Conservation (phyloP, 192 early-diverging fungal species). For the Coemansia interrupta region DNA sequence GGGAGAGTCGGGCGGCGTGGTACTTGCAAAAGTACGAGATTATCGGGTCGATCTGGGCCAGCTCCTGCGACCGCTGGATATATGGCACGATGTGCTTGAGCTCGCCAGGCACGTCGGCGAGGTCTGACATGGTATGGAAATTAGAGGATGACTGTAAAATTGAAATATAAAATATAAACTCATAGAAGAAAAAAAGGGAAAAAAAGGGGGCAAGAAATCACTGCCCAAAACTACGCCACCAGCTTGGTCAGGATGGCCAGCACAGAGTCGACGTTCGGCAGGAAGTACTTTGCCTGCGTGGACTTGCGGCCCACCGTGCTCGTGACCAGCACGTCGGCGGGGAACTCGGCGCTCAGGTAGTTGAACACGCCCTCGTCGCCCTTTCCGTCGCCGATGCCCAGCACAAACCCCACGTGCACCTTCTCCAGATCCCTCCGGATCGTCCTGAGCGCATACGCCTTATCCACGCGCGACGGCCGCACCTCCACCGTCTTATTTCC, state of each 20-base stretch:
- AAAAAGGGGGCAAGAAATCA: constrained; percentile 4
- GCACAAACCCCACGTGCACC: constrained; percentile 46
- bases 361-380: constrained; percentile 93
- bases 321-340: constrained; percentile 59
- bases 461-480: constrained; percentile 89
- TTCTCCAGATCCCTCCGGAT: constrained; percentile 77
- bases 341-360: constrained; percentile 51
- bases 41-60: constrained; percentile 75
- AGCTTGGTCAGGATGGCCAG: constrained; percentile 32
- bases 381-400: constrained; percentile 92
- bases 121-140: background rate
- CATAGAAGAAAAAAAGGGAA: constrained; percentile 1
- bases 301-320: constrained; percentile 98
- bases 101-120: constrained; percentile 56
- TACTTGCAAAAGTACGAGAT: constrained; percentile 89
- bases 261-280: constrained; percentile 66
- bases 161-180: too few species aligned
- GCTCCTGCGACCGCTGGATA: constrained; percentile 80
- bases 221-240: background rate
- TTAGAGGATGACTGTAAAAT: too few species aligned
- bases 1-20: constrained; percentile 81
- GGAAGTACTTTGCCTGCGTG: constrained; percentile 85
- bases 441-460: constrained; percentile 78
- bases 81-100: constrained; percentile 68
- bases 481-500: constrained; percentile 98